A percentile compares a stretch with the other conserved stretches of the same genome.
phyloP scores from a whole-genome alignment of 345 rosid genomes.

The Xanthoceras sorbifolium region DNA sequence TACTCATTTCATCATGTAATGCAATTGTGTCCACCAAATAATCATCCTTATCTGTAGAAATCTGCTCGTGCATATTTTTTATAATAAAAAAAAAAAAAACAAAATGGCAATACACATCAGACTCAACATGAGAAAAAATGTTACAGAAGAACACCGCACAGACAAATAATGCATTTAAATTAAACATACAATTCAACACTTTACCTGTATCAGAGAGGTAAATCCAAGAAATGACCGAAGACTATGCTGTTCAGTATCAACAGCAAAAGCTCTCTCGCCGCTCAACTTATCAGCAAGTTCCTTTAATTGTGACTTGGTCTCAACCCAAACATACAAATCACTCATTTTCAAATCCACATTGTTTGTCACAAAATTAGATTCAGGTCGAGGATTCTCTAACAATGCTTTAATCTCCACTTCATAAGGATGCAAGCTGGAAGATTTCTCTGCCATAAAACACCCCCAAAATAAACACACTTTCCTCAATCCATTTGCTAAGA shows the following conservation, averaged over 20 bases:
- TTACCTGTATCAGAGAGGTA: slow-evolving; percentile 86
- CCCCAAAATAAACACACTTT: slow-evolving; percentile 6
- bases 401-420: slow-evolving; percentile 58
- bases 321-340: slow-evolving; percentile 66
- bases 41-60: slow-evolving; percentile 64
- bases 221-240: slow-evolving; percentile 80
- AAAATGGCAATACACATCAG: not conserved
- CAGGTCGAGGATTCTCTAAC: slow-evolving; percentile 49
- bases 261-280: slow-evolving; percentile 56
- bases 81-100: not conserved
- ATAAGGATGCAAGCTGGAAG: slow-evolving; percentile 59
- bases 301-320: slow-evolving; percentile 58
- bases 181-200: not conserved
- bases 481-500: not conserved
- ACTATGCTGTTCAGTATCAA: slow-evolving; percentile 96
- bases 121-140: not conserved
- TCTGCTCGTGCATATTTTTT: slow-evolving; percentile 39
- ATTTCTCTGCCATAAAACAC: slow-evolving; percentile 43
- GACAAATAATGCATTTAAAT: not conserved
- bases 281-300: slow-evolving; percentile 64
- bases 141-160: not conserved
- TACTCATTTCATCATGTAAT: slow-evolving; percentile 72
- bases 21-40: slow-evolving; percentile 80
- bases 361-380: slow-evolving; percentile 32
- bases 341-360: slow-evolving; percentile 41